Base-by-base conservation (phyloP, 352 stramenopile genomes). In the Thalassiosira ordinaria region DNA sequence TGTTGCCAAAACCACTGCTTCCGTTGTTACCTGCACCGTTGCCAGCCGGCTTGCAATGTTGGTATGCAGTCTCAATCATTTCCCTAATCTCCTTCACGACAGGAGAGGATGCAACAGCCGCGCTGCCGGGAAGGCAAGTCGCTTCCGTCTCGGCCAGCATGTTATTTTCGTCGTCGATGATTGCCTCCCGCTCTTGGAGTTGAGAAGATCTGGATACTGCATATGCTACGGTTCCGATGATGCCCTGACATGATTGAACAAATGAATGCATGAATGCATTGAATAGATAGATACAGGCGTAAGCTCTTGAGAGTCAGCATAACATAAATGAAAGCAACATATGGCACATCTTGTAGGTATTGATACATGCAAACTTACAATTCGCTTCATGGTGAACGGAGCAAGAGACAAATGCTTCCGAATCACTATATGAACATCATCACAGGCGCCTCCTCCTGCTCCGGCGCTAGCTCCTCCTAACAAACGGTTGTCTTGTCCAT, bases 361-460 rank as follows among this genome's bases (percentile, higher is more conserved):
- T n/a, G n/a, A n/a, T n/a, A n/a, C n/a, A n/a, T n/a, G n/a, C n/a
- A n/a, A n/a, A 74, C 78, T 83, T 67, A 86, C 80, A 65, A 88
- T 88, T 2, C 60, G 64, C 31, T 85, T 82, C 33, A 78, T 76
- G 9, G 57, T 18, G 44, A 78, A 62, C n/a, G 66, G 37, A 55
- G 49, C 46, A 20, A 83, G 55, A 16, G 75, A 67, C 1, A 88
- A 44, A 71, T 83, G 69, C 49, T 89, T 89, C 9, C 56, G 41
- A 70, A 89, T 87, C 2, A 89, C 73, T 52, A 89, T 89, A 29
- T 78, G 47, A 49, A 82, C 66, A 53, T 83, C 80, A 57, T 70
- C 57, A 41, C 52, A 73, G 24, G 56, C 53, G 55, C 59, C 68
- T 20, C 70, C 75, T 51, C 37, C 51, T 39, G 39, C 67, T 20